Base-by-base conservation (phyloP, 2,329 filamentous ascomycete genomes). In the Chaetomiaceae sp. region DNA sequence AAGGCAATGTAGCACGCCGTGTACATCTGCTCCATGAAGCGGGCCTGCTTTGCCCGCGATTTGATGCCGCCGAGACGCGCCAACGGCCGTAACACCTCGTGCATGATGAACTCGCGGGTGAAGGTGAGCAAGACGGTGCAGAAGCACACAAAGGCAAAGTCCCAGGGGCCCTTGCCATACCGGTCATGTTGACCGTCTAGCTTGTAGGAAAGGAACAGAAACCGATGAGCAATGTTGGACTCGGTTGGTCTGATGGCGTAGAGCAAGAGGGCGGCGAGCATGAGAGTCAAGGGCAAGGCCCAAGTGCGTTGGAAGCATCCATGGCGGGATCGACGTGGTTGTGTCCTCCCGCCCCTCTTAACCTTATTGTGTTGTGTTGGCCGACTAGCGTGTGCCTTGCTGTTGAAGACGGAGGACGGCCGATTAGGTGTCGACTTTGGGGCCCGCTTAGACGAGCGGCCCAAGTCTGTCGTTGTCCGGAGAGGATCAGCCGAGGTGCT, bases 21-120 rank as follows among this genome's bases (percentile, higher is more conserved):
- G 72, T 97, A 97, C 66, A 87, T 83, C 72, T 97, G 91, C 71
- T 97, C 91, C 89, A 96, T 94, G 77, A 96, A 96, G 25, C 91
- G 85, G 13, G 85, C 80, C 65, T 94, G 90, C 74, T 96, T 96
- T 58, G 78, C 83, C 51, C 84, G 81, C 58, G 80, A 82, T 54
- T 74, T 78, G 65, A 96, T 82, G 14, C 89, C 87, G 48, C 76
- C 82, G 60, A 74, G 77, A 36, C 82, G 76, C 4, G 90, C 89
- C 55, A 91, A 75, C 0, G 90, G 91, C 13, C 85, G 83, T 52
- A 96, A 82, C 45, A 95, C 64, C 64, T 90, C 85, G 72, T 96
- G 90, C 91, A 96, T 96, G 72, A 95, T 79, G 70, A 96, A 95
- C 70, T 97, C 91, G 66, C 91, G 89, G 11, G 89, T 95, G 69